A percentile compares a stretch with the other conserved stretches of the same genome.
Conservation (phyloP, 768 basidiomycete genomes). For the Xerocomellus dryophilus region DNA sequence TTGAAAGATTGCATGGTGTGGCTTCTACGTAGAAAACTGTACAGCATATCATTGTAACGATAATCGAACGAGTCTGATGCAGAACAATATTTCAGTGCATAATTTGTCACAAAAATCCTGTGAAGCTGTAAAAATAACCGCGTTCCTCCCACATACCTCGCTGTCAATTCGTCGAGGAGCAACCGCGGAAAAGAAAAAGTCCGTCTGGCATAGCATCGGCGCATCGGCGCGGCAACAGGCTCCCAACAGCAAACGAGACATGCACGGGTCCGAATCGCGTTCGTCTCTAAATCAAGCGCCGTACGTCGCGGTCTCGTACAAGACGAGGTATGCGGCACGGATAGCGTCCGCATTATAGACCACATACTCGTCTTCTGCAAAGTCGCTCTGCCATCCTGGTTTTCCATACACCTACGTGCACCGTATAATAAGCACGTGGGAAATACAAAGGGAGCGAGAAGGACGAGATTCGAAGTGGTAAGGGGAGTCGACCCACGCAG, state of each 20-base stretch:
- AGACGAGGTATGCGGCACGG: conserved; percentile 23
- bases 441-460: not conserved
- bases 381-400: conserved; percentile 10
- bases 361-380: conserved; percentile 24
- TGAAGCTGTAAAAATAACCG: not conserved
- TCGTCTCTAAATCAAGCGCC: not conserved
- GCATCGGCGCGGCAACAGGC: too few species aligned
- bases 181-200: too few species aligned
- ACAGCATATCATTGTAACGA: not conserved
- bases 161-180: too few species aligned
- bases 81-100: too few species aligned
- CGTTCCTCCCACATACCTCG: not conserved
- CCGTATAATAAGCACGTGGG: too few species aligned
- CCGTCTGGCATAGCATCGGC: not conserved
- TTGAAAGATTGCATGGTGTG: too few species aligned
- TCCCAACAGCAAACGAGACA: not conserved
- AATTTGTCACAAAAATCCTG: not conserved
- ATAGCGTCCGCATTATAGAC: conserved; percentile 27
- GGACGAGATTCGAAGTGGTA: too few species aligned
- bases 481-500: conserved; percentile 15
- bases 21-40: not conserved
- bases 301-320: conserved; percentile 14
- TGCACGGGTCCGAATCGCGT: not conserved
- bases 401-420: conserved; percentile 14
- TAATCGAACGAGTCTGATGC: too few species aligned